Base-by-base conservation (phyloP, 208 protist genomes). In the Trypanosoma rangeli region DNA sequence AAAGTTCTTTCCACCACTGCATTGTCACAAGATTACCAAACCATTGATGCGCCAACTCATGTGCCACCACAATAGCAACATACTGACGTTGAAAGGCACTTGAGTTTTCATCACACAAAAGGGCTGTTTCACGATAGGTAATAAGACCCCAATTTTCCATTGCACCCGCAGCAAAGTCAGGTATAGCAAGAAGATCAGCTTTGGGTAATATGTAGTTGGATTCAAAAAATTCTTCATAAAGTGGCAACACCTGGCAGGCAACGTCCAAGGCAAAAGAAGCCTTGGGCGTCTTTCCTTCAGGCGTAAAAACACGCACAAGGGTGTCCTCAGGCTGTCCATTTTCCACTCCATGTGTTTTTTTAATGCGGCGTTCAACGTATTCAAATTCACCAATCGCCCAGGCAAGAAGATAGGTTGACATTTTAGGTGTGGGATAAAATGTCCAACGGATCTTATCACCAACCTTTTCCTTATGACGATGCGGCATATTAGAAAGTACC, bases 121-220 rank as follows among this genome's bases (percentile, higher is more conserved):
- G 61, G 28, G 87, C 84, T 44, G 83, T 74, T 66, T 99, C 94
- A 54, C 98, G 87, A 74, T 95, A 99, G 10, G 94, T 98, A 59
- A 99, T 86, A 35, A 98, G 82, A 53, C 97, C 97, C 94, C 94
- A 99, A 83, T 99, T 99, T 77, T 99, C 98, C 98, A 99, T 99
- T 28, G 97, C 98, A 22, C 98, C 98, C 15, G 83, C 79, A 31
- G 79, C 83, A 70, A 99, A 99, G 50, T 98, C 90, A 5, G 95
- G 92, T 55, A 99, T 85, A 15, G 97, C 96, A 48, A 99, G 72
- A 50, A 99, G 66, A 79, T 99, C 98, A 59, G 97, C 66, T 73
- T 99, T 99, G 5, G 94, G 80, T 31, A 99, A 79, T 29, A 92
- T 80, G 78, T 98, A 98, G n/a, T 77, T 78, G 28, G 77, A 69